Base-by-base conservation (phyloP, 164 flowering plant species). In the Magnolia officinalis region DNA sequence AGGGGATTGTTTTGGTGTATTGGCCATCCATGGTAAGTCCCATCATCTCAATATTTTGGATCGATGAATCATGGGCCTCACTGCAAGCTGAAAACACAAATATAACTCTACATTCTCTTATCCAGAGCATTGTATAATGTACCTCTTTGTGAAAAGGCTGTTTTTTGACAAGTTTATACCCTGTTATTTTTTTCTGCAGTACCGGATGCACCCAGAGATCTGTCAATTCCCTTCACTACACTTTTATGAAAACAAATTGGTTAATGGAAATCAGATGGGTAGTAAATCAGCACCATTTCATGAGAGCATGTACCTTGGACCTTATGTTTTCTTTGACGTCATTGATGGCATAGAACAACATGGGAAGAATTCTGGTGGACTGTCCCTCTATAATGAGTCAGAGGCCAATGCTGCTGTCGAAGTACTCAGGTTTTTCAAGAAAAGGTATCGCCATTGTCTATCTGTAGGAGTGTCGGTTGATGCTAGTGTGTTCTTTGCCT, bases 161-260 rank as follows among this genome's bases (percentile, higher is more conserved):
- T 26, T 55, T 64, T 49, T 45, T 58, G 24, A 49, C 50, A 1
- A 11, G 45, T 31, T 67, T 67, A 8, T 2, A 6, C 3, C 8
- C 8, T 65, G 21, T 21, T 65, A 64, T 69, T 78, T 63, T n/a
- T 66, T 49, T 68, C 72, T 72, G 71, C 98, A 96, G 97, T 94
- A 96, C 80, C 88, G 99, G 84, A 96, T 96, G 99, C 98, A 94
- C 72, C 98, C 99, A n/a, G 98, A 93, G 84, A 96, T 96, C 74
- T 88, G 93, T 75, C 86, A 71, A 31, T 96, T 96, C 81, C 99
- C 99, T 63, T 94, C 99, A 71, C 67, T 79, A 71, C 98, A 94
- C 83, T 94, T 96, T 79, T 96, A 93, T 82, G 98, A 96, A 55
- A 79, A 87, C 73, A 92, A 91, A 83, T 80, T 96, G 79, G 81